These are phyloP conservation scores for Ricinus communis DNA, from an alignment of 345 rosid species.

Conservation along the genomic window DNA sequence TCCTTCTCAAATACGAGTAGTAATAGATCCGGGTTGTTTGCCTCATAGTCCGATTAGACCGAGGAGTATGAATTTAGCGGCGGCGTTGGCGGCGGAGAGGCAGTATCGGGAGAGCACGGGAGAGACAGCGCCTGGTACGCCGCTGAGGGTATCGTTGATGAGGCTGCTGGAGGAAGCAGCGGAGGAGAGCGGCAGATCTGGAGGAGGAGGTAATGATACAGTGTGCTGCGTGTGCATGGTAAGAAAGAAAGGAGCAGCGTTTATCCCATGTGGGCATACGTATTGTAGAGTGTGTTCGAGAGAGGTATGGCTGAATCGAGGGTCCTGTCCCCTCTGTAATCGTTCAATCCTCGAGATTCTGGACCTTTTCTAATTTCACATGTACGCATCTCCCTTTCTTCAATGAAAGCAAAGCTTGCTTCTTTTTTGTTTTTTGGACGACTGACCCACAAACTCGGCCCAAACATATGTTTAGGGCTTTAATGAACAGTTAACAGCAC, in stretches of 20 bases:
- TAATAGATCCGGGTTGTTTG: slow-evolving; percentile 31
- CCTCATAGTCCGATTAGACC: too few relatives aligned
- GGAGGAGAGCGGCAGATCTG: slow-evolving; percentile 21
- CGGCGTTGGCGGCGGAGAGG: slow-evolving; percentile 84
- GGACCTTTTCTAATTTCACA: slow-evolving; percentile 48
- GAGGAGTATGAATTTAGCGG: slow-evolving; percentile 77
- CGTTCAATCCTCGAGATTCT: slow-evolving; percentile 64
- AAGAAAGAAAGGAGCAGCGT: slow-evolving; percentile 69
- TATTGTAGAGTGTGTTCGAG: slow-evolving; percentile 77
- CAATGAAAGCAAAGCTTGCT: too few relatives aligned
- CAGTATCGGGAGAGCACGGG: background rate
- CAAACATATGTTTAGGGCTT: too few relatives aligned
- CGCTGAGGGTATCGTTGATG: slow-evolving; percentile 73
- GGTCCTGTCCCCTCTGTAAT: slow-evolving; percentile 78
- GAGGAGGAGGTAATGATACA: slow-evolving; percentile 38
- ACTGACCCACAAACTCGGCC: too few relatives aligned
- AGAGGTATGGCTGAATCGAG: slow-evolving; percentile 66
- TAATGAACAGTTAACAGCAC: too few relatives aligned
- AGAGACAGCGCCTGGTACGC: slow-evolving; percentile 51
- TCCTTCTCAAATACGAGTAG: background rate
- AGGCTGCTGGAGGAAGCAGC: slow-evolving; percentile 64
- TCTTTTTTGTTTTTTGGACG: too few relatives aligned
- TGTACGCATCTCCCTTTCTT: too few relatives aligned
- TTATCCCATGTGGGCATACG: slow-evolving; percentile 84
- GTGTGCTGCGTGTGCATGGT: slow-evolving; percentile 87